Base-by-base conservation (phyloP, 306 rosid species). In the Spatholobus suberectus region DNA sequence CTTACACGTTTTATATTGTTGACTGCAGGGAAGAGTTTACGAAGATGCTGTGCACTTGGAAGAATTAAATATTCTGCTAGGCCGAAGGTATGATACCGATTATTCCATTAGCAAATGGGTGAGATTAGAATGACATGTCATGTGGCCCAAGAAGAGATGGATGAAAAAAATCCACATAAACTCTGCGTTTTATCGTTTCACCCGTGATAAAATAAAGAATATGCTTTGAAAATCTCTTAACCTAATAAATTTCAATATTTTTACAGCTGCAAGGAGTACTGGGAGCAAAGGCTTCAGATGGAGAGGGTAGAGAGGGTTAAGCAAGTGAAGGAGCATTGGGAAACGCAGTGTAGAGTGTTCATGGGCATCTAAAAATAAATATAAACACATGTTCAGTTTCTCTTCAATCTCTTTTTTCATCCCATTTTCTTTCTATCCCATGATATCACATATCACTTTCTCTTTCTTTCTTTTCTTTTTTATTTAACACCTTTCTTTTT, bases 281-380 rank as follows among this genome's bases (percentile, higher is more conserved):
- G 99, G 99, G 92, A 84, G 77, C 72, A 85, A 81, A 85, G 98
- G 81, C 92, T 88, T 69, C 86, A 63, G 63, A 79, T 82, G 26
- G 99, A 96, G 18, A 90, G 94, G 85, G 85, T 37, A 0, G 98
- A 92, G 82, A 91, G 99, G 85, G 73, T 96, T n/a, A 91, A 79
- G 70, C 96, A 91, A 84, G 87, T 79, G 23, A 96, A 96, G 88
- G 90, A 92, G 79, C 91, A 96, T 46, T 96, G 99, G 99, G 96
- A 92, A 76, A 72, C 70, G 12, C 92, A 87, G 34, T 92, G 94
- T 52, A 86, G 90, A 61, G 85, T 83, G 3, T 83, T 91, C 81
- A 49, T 90, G 87, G 99, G 94, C 0, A 18, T 89, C 65, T 93
- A 38, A 78, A 6, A 6, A 7, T 61, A 32, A 62, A 61, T 11